These are phyloP conservation scores for Pseudovirgaria hyperparasitica DNA, from an alignment of 2,329 filamentous ascomycete genomes.

Conservation along the genomic window DNA sequence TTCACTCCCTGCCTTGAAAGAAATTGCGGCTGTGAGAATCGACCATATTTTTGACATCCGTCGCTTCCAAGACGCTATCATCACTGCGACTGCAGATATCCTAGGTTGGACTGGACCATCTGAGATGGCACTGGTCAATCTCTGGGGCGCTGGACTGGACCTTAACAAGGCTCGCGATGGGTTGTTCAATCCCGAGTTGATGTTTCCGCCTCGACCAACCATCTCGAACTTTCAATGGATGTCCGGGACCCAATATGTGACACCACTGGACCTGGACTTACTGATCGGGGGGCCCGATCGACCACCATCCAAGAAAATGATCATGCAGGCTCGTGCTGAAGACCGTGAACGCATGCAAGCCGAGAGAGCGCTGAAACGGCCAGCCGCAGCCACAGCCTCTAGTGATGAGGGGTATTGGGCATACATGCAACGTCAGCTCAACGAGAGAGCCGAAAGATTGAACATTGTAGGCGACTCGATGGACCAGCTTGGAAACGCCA, in stretches of 20 bases:
- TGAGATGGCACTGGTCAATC: conserved; percentile 69
- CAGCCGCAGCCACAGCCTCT: conserved; percentile 7
- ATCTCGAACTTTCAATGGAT: conserved; percentile 97
- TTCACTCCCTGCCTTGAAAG: conserved; percentile 76
- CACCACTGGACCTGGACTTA: conserved; percentile 74
- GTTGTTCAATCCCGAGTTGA: conserved; percentile 63
- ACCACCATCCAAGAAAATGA: conserved; percentile 78
- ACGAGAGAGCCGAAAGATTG: conserved; percentile 81
- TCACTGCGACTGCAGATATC: conserved; percentile 69
- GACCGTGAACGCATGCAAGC: conserved; percentile 42
- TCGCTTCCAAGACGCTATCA: conserved; percentile 54
- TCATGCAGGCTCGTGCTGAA: conserved; percentile 66
- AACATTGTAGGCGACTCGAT: conserved; percentile 73
- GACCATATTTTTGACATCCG: conserved; percentile 57
- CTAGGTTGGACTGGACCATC: conserved; percentile 82
- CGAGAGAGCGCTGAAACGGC: conserved; percentile 23
- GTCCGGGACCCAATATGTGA: conserved; percentile 83
- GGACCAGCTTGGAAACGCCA: conserved; percentile 69
- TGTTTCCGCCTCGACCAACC: conserved; percentile 69
- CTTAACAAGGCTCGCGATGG: conserved; percentile 51
- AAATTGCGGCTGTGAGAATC: conserved; percentile 58
- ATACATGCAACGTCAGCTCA: conserved; percentile 76
- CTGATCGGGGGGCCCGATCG: conserved; percentile 81
- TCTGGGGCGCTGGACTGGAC: conserved; percentile 64
- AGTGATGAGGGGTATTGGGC: conserved; percentile 48